Evolutionary conservation across 2,329 filamentous ascomycete species (phyloP).

Genomic region (Colletotrichum godetiae): DNA sequence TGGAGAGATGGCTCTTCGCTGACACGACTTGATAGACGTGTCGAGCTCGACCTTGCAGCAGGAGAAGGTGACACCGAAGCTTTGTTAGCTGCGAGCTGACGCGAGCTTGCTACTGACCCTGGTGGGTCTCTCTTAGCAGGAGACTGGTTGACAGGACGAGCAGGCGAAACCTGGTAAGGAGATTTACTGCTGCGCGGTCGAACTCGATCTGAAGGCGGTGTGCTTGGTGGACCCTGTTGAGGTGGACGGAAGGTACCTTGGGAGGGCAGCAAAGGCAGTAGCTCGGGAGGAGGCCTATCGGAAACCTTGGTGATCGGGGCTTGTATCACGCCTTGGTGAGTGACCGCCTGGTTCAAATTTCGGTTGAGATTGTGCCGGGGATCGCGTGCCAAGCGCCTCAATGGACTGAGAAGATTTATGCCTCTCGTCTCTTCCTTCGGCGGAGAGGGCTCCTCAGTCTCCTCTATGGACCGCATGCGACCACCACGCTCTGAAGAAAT

Average conservation of each 20-base stretch:
- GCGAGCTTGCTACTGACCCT: not conserved
- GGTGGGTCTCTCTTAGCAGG: not conserved
- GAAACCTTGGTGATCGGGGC: conserved; percentile 18
- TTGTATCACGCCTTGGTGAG: not conserved
- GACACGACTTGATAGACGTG: not conserved
- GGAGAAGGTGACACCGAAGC: not conserved
- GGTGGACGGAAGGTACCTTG: not conserved
- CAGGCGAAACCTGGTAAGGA: not conserved
- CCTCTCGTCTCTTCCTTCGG: not conserved
- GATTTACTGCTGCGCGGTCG: conserved; percentile 1
- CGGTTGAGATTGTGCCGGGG: not conserved
- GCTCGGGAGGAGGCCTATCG: not conserved
- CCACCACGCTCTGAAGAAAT: not conserved
- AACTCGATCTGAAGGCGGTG: not conserved
- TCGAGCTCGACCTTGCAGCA: not conserved
- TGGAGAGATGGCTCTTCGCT: not conserved
- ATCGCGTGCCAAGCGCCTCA: not conserved
- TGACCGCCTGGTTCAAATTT: not conserved
- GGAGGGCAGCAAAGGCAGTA: not conserved
- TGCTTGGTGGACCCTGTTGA: conserved; percentile 9
- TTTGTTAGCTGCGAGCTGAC: not conserved
- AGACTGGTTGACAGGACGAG: not conserved
- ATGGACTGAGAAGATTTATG: not conserved
- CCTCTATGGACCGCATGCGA: conserved; percentile 9
- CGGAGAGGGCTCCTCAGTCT: conserved; percentile 6